Percentiles rank a stretch among this genome's conserved stretches.
Evolutionary conservation across 345 rosid species (phyloP).

Genomic region (Hirschfeldia incana): DNA sequence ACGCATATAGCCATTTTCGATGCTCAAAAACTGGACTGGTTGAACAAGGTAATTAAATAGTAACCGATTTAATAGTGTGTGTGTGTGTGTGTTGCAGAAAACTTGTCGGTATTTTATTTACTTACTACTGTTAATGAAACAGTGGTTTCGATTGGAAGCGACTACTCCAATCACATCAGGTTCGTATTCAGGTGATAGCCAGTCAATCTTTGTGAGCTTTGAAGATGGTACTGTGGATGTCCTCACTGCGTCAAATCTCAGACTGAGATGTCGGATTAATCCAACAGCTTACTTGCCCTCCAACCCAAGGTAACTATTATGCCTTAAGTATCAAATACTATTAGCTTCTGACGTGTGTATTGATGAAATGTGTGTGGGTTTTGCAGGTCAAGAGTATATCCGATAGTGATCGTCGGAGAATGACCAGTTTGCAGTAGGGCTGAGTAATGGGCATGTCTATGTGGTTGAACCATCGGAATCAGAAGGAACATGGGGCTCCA

Average conservation of each 20-base stretch:
- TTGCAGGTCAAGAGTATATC: constrained; percentile 61
- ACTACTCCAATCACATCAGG: constrained; percentile 71
- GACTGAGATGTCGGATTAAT: constrained; percentile 77
- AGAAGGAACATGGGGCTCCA: constrained; percentile 69
- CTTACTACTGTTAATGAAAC: constrained; percentile 13
- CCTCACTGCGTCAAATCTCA: constrained; percentile 61
- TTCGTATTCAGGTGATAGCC: constrained; percentile 76
- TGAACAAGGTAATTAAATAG: constrained; percentile 53
- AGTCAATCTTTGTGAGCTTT: constrained; percentile 72
- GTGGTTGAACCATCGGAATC: constrained; percentile 71
- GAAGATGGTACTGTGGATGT: constrained; percentile 68
- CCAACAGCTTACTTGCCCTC: constrained; percentile 66
- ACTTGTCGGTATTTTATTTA: not conserved
- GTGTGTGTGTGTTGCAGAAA: no score
- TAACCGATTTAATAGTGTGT: not conserved
- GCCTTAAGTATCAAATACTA: not conserved
- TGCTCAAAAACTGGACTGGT: constrained; percentile 68
- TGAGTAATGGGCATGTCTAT: constrained; percentile 65
- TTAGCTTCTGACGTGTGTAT: not conserved
- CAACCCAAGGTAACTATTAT: constrained; percentile 52
- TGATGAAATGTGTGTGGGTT: not conserved
- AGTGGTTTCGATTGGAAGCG: constrained; percentile 68
- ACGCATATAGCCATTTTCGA: constrained; percentile 73
- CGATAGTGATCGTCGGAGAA: constrained; percentile 62
- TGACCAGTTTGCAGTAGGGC: constrained; percentile 77